A percentile compares a stretch with the other conserved stretches of the same genome.
Evolutionary conservation across 345 rosid genomes (phyloP).

Genomic region (Limnanthes douglasii): DNA sequence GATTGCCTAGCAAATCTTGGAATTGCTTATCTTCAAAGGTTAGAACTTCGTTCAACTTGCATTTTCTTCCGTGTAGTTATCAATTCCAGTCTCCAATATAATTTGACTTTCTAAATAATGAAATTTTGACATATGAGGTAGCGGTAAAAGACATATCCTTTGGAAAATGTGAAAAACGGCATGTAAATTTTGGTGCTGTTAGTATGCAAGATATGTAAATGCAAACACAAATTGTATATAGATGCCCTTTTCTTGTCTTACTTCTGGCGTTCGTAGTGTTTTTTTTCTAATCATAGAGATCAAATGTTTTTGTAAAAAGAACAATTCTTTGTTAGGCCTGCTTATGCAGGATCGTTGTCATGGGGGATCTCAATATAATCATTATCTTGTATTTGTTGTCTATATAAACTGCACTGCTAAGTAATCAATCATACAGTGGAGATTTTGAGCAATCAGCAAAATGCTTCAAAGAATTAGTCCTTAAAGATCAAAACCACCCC

Average conservation of each 20-base stretch:
- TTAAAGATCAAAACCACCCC: conserved; percentile 92
- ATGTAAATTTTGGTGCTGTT: too few species aligned
- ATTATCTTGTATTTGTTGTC: conserved; percentile 3
- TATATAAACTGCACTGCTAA: too few species aligned
- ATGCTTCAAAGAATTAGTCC: conserved; percentile 75
- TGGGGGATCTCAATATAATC: too few species aligned
- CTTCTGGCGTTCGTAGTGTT: neutral
- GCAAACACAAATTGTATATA: too few species aligned
- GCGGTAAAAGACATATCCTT: neutral
- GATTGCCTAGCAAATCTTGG: conserved; percentile 96
- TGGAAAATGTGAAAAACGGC: too few species aligned
- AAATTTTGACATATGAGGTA: neutral
- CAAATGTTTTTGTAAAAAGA: too few species aligned
- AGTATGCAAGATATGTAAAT: too few species aligned
- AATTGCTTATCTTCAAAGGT: conserved; percentile 84
- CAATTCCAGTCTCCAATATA: neutral
- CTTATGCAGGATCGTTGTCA: too few species aligned
- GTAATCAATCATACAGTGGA: conserved; percentile 39
- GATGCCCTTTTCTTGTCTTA: neutral
- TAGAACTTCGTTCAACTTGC: conserved; percentile 6
- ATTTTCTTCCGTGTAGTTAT: neutral
- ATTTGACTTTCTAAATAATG: neutral
- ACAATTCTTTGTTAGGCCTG: too few species aligned
- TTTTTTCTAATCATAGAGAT: neutral
- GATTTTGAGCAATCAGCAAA: conserved; percentile 67